Conservation (phyloP, 2,329 filamentous ascomycete genomes). For the Alternaria ethzedia region DNA sequence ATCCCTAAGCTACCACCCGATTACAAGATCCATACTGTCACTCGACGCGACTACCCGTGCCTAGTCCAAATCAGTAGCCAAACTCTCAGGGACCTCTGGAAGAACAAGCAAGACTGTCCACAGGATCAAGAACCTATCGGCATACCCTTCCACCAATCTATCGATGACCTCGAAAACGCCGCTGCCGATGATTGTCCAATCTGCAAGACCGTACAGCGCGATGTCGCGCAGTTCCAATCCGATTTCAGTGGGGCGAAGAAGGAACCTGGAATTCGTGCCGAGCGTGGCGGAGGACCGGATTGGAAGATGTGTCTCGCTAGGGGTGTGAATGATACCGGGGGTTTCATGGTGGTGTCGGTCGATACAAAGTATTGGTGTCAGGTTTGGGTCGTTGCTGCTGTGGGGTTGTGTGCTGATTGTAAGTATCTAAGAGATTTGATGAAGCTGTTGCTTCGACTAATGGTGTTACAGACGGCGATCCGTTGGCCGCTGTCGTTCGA, state of each 20-base stretch:
- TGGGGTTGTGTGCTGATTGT: background rate
- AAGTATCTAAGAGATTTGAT: background rate
- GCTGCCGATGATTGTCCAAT: background rate
- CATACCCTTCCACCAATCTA: background rate
- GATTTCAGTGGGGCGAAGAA: background rate
- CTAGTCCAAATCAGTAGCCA: background rate
- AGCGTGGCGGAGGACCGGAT: background rate
- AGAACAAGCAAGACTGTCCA: background rate
- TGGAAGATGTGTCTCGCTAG: background rate
- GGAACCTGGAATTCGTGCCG: background rate
- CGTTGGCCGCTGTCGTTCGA: background rate
- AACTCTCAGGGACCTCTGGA: background rate
- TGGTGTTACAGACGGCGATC: background rate
- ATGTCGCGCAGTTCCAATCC: background rate
- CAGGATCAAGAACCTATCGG: background rate
- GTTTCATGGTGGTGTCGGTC: background rate
- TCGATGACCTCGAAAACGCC: background rate
- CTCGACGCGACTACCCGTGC: background rate
- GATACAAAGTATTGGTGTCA: background rate
- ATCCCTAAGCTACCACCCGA: background rate
- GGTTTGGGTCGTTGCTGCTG: background rate
- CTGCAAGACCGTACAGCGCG: background rate
- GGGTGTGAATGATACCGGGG: background rate
- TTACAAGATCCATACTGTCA: background rate
- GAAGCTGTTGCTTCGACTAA: background rate